Percentiles rank a stretch among this genome's conserved stretches.
Conservation (phyloP, 768 basidiomycete species). For the Termitomyces sp. region DNA sequence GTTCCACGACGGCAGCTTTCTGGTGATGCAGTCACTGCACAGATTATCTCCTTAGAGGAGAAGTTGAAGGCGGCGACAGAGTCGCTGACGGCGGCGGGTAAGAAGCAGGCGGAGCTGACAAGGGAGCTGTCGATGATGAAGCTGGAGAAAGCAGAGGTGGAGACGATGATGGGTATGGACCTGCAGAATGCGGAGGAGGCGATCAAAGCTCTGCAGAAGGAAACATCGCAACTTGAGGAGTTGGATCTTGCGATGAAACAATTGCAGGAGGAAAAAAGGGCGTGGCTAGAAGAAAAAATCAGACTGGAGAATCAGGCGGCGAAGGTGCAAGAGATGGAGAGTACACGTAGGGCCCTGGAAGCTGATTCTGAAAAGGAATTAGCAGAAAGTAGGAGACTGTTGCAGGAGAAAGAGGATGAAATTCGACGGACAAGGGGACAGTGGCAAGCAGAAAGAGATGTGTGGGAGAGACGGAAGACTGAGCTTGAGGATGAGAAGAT, state of each 20-base stretch:
- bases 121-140: constrained; percentile 57
- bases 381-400: constrained; percentile 26
- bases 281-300: constrained; percentile 45
- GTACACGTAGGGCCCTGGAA: constrained; percentile 31
- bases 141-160: constrained; percentile 66
- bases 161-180: constrained; percentile 61
- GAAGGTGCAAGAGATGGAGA: constrained; percentile 35
- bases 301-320: constrained; percentile 35
- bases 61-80: constrained; percentile 58
- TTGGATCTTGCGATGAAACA: constrained; percentile 41
- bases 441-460: constrained; percentile 39
- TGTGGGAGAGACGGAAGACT: constrained; percentile 47
- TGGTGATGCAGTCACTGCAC: constrained; percentile 36
- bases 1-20: constrained; percentile 44
- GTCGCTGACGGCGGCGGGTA: constrained; percentile 51
- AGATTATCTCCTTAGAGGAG: constrained; percentile 53
- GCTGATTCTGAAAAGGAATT: constrained; percentile 35
- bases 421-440: constrained; percentile 30
- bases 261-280: constrained; percentile 42
- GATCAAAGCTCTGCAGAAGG: constrained; percentile 49
- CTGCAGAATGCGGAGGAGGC: constrained; percentile 64
- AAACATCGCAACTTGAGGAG: constrained; percentile 45
- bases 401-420: constrained; percentile 37
- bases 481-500: constrained; percentile 44
- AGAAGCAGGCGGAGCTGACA: constrained; percentile 55